Conservation (phyloP, 495 filamentous ascomycete genomes). For the Beverwykella pulmonaria region DNA sequence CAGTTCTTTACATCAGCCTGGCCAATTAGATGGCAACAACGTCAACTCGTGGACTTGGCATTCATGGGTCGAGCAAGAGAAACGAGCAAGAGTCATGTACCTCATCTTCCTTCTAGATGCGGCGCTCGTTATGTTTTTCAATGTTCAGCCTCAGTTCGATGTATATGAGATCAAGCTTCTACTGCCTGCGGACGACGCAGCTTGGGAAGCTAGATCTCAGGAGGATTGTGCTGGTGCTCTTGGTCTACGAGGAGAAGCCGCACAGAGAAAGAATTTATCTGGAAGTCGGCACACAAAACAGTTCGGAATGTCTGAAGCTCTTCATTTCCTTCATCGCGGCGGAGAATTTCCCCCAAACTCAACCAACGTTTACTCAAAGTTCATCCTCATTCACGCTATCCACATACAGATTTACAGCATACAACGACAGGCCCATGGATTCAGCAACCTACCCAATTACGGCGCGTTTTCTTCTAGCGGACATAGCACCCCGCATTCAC, state of each 20-base stretch:
- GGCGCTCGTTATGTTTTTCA: slow-evolving; percentile 67
- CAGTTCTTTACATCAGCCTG: slow-evolving; percentile 48
- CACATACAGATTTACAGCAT: slow-evolving; percentile 43
- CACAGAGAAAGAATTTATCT: slow-evolving; percentile 53
- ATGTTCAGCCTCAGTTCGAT: slow-evolving; percentile 59
- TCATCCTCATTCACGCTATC: slow-evolving; percentile 67
- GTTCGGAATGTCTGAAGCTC: slow-evolving; percentile 56
- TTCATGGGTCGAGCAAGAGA: slow-evolving; percentile 69
- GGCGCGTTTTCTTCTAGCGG: slow-evolving; percentile 41
- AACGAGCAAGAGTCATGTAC: slow-evolving; percentile 63
- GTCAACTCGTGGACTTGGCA: slow-evolving; percentile 56
- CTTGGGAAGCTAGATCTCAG: slow-evolving; percentile 61
- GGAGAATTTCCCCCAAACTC: slow-evolving; percentile 57
- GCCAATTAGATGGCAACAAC: slow-evolving; percentile 17
- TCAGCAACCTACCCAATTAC: slow-evolving; percentile 5
- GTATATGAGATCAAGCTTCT: slow-evolving; percentile 59
- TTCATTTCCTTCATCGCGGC: slow-evolving; percentile 57
- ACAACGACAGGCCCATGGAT: slow-evolving; percentile 22
- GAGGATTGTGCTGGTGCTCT: slow-evolving; percentile 63
- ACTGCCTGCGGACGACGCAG: slow-evolving; percentile 66
- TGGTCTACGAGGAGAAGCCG: slow-evolving; percentile 55
- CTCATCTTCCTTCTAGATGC: slow-evolving; percentile 60
- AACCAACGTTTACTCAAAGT: slow-evolving; percentile 69
- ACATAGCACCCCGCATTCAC: slow-evolving; percentile 51
- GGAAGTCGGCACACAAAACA: slow-evolving; percentile 63